Evolutionary conservation across 257 asterid genomes (phyloP).

Genomic region (Petrea volubilis): DNA sequence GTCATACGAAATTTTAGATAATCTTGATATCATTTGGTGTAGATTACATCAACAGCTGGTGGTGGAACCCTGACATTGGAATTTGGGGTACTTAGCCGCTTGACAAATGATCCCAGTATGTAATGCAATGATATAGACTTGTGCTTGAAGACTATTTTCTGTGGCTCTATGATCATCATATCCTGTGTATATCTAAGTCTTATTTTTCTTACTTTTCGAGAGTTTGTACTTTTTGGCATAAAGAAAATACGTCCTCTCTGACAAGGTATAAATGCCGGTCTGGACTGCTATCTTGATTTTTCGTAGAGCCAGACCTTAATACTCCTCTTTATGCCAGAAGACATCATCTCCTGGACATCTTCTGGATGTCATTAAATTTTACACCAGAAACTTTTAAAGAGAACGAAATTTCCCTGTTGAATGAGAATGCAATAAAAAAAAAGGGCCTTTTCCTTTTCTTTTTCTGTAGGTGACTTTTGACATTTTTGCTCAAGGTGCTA

Average conservation of each 20-base stretch:
- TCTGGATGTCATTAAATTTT: background rate
- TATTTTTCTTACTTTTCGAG: background rate
- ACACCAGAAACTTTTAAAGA: background rate
- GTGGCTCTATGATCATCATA: background rate
- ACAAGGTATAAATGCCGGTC: background rate
- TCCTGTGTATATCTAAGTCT: background rate
- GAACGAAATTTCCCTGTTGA: background rate
- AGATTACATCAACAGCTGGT: conserved; percentile 99
- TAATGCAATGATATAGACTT: conserved; percentile 8
- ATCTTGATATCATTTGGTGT: conserved; percentile 34
- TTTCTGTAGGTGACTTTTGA: background rate
- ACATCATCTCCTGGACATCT: background rate
- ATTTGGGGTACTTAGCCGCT: conserved; percentile 95
- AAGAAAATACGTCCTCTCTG: background rate
- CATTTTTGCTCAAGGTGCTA: background rate
- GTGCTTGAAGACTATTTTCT: background rate
- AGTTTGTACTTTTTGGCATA: background rate
- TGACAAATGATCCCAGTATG: conserved; percentile 89
- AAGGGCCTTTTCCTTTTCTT: background rate
- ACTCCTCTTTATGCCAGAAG: background rate
- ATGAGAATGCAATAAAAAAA: background rate
- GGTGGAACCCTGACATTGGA: conserved; percentile 98
- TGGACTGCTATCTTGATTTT: background rate
- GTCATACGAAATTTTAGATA: conserved; percentile 1
- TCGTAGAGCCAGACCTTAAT: background rate